Evolutionary conservation across 352 stramenopile species (phyloP), one percentile per base, ranked within the genome.

Genomic region (Pythium dissimile): DNA sequence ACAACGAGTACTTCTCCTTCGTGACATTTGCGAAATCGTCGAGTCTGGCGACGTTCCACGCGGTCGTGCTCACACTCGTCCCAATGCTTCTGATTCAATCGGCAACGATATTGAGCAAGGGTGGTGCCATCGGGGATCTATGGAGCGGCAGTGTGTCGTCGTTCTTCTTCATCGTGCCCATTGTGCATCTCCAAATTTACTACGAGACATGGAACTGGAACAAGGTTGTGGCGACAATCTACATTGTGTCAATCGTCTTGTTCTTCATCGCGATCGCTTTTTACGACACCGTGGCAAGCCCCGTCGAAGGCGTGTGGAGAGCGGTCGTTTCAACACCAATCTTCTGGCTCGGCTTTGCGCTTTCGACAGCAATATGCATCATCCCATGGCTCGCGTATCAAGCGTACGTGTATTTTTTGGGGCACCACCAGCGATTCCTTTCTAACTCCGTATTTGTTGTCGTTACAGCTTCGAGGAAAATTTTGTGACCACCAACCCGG

Each of bases 101-200:
- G 43, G 66, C 65, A 24, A 77, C 80, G 13, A 68, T 86, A 48
- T 74, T 89, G 11, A 62, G 74, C 48, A 24, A 41, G 3, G 67
- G 89, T 53, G 77, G 81, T 6, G 56, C 50, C 20, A 54, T 30
- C 0, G 66, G 72, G 1, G 89, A 90, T 60, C 69, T 98, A n/a
- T 94, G 92, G 69, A 78, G 77, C 42, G 82, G 94, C 43, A 96
- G 95, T 49, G 92, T 95, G 10, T 86, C 90, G 5, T 92, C 92
- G 10, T 98, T 97, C 75, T 95, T 92, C 50, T 92, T 87, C 61
- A 84, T 98, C 26, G 80, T 99, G 12, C 80, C 94, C 1, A 73
- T 97, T n/a, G 84, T 98, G 21, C 96, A 97, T 48, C 77, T 96
- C 58, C 79, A 92, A 66, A 87, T 93, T 20, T 89, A 72, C 47